Percentiles rank a stretch among this genome's conserved stretches.
phyloP scores from a whole-genome alignment of 192 early-diverging fungal species.

The Kappamyces sp. region DNA sequence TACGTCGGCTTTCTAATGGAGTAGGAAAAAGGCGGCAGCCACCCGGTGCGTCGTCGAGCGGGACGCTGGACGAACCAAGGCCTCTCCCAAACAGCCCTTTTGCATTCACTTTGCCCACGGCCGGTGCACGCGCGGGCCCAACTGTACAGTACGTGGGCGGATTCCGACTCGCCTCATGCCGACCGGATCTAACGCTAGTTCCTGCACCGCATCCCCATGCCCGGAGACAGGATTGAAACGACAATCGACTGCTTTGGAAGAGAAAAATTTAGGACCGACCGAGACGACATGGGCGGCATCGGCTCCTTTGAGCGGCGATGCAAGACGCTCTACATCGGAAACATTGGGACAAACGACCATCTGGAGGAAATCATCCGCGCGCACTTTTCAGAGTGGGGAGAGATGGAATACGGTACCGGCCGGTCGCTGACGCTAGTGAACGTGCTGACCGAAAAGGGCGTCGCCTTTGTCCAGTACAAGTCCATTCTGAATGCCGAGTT shows the following conservation, averaged over 20 bases:
- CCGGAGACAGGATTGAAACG: slow-evolving; percentile 32
- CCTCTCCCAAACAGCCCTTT: slow-evolving; percentile 56
- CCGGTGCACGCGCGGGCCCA: slow-evolving; percentile 61
- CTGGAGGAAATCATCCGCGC: slow-evolving; percentile 33
- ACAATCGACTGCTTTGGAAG: slow-evolving; percentile 72
- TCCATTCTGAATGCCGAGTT: slow-evolving; percentile 71
- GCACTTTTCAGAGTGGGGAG: neutral
- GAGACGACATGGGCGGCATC: slow-evolving; percentile 62
- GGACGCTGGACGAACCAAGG: slow-evolving; percentile 67
- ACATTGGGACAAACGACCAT: slow-evolving; percentile 24
- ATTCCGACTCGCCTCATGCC: slow-evolving; percentile 42
- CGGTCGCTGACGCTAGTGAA: slow-evolving; percentile 54
- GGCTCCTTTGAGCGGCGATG: slow-evolving; percentile 75
- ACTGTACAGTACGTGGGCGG: slow-evolving; percentile 33
- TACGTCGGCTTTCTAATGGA: slow-evolving; percentile 1
- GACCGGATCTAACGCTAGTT: slow-evolving; percentile 32
- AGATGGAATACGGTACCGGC: slow-evolving; percentile 21
- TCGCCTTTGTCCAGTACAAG: slow-evolving; percentile 79
- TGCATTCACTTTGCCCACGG: slow-evolving; percentile 82
- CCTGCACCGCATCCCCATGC: slow-evolving; percentile 51
- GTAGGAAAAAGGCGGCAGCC: slow-evolving; percentile 44
- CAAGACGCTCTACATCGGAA: slow-evolving; percentile 74
- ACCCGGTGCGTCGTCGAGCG: slow-evolving; percentile 54
- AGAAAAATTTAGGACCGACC: slow-evolving; percentile 50
- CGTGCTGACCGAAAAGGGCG: slow-evolving; percentile 60